Conservation (phyloP, 495 filamentous ascomycete genomes). For the Tuber brumale region DNA sequence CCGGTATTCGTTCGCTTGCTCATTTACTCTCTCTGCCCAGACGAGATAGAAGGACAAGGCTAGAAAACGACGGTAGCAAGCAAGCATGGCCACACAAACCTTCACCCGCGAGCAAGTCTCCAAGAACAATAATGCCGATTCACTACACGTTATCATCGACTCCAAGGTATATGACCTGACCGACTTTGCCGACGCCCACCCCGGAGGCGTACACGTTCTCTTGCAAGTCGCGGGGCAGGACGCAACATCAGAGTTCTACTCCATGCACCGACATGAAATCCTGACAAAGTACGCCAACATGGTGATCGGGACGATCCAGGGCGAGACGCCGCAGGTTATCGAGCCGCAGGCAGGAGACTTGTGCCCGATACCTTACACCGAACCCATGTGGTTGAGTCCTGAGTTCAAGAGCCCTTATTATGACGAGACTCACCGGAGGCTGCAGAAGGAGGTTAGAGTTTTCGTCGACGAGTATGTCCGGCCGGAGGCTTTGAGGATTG, state of each 20-base stretch:
- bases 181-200: constrained; percentile 87
- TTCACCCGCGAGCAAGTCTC: constrained; percentile 71
- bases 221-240: constrained; percentile 95
- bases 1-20: background rate
- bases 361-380: constrained; percentile 70
- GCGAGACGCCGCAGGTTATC: constrained; percentile 68
- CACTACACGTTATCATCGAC: constrained; percentile 80
- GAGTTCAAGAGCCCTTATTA: constrained; percentile 78
- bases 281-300: constrained; percentile 67
- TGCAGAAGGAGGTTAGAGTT: constrained; percentile 65
- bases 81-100: constrained; percentile 23
- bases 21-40: background rate
- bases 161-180: constrained; percentile 87
- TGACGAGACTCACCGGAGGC: constrained; percentile 63
- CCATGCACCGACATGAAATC: constrained; percentile 87
- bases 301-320: constrained; percentile 67
- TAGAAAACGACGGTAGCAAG: background rate
- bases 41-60: background rate
- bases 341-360: constrained; percentile 64
- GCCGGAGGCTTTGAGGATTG: constrained; percentile 72
- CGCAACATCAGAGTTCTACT: constrained; percentile 85
- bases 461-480: constrained; percentile 66
- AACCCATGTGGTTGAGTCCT: constrained; percentile 66
- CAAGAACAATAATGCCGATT: constrained; percentile 75
- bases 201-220: constrained; percentile 93